Base-by-base conservation (phyloP, 2,329 filamentous ascomycete genomes). In the Trichophyton benhamiae region DNA sequence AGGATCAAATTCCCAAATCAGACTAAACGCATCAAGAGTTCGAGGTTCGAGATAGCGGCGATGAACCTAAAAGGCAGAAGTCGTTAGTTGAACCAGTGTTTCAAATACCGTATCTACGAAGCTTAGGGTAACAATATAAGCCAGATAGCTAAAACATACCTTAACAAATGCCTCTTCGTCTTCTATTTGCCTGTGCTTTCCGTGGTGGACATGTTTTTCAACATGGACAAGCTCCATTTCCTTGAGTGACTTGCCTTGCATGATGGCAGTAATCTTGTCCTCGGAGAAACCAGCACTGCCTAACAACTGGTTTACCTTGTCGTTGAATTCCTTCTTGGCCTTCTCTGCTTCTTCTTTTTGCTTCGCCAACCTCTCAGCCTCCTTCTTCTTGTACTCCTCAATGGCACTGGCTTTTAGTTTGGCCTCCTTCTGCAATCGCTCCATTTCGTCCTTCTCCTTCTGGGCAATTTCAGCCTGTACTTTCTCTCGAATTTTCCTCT, bases 331-430 rank as follows among this genome's bases (percentile, higher is more conserved):
- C 64, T 74, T 76, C 55, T 86, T 81, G 46, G 73, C 74, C 62
- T 76, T 69, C 62, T 80, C 80, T 60, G 75, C 76, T 61, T 79
- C 77, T 62, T 77, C 76, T 64, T 76, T 74, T 64, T 81, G 79
- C 65, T 72, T 77, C 44, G 75, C 72, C 25, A 72, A 69, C 60
- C 79, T 79, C 61, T 81, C 78, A 13, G 76, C 72, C 64, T 82
- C 78, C 61, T 77, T 72, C 33, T 72, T 74, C 72, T 80, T 80
- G 67, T 78, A 82, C n/a, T 76, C 76, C 65, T 80, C 79, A 58
- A 83, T 73, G 8, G 79, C 78, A 44, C 80, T 77, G 59, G 76
- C 76, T 57, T 78, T 80, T 63, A 78, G 73, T 66, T 79, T 78
- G 42, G 61, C 58, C 38, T 70, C 58, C 57, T 67, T 59, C 64